Evolutionary conservation across 2,329 filamentous ascomycete genomes (phyloP), one percentile per base, ranked within the genome.

Genomic region (Neopestalotiopsis sp.): DNA sequence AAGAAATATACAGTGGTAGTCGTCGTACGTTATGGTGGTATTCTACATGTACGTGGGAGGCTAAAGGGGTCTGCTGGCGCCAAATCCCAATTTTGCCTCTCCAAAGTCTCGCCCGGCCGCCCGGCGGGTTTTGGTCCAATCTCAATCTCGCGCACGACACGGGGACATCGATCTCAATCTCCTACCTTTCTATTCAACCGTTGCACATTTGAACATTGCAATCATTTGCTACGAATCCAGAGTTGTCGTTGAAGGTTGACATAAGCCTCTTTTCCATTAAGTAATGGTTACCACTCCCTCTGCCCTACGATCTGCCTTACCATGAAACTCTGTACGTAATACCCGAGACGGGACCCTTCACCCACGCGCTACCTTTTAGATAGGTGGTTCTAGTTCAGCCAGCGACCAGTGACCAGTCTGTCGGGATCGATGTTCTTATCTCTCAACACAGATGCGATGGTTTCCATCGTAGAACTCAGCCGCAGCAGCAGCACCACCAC

Each of bases 241-340:
- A 53, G 14, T n/a, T 53, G 45, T 53, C 45, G 45, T 62, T 40
- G 28, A 62, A 62, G 13, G 30, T 62, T 62, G 59, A 40, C 20
- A 38, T 62, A 62, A 62, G 59, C 59, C 59, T 62, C n/a, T 20
- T 62, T 62, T 30, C 59, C 34, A 62, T 62, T 62, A 62, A 62
- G 59, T 62, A 62, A 62, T 62, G 34, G 59, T 34, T 62, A 62
- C 59, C 34, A 40, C 59, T 62, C 34, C 45, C 32, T 62, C 59
- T 62, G 59, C 59, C 59, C 59, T 62, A 62, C 59, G 59, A 40
- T 20, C n/a, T 34, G 28, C 45, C 10, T 38, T 34, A 62, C 59
- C 59, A 38, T n/a, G 30, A 40, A 53, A 34, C 30, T 62, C 34
- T 62, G 59, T 62, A 62, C 59, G 59, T 62, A 62, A 62, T 62